Evolutionary conservation across 2,329 filamentous ascomycete species (phyloP), one percentile per base, ranked within the genome.

Genomic region (Xylaria sp.): DNA sequence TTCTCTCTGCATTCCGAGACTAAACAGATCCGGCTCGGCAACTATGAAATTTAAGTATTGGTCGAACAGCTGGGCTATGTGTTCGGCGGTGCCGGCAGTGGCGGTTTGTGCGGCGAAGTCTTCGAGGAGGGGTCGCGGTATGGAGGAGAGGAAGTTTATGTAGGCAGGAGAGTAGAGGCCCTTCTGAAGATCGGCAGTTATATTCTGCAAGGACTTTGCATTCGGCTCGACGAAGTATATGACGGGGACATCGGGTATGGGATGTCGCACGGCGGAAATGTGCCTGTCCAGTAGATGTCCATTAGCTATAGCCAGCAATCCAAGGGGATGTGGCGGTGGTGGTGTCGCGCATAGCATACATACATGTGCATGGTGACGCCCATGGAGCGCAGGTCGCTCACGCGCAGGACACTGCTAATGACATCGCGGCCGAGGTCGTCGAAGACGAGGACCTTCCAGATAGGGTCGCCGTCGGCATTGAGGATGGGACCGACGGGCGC

Each of bases 11-110:
- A 98, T 92, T 10, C 94, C 94, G 68, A 99, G 83, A 76, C 92
- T 97, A 81, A 99, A 99, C 4, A 99, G 84, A 77, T 98, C 95
- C 5, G 95, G 94, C 78, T 99, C 96, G 38, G 92, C 92, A 47
- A 98, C 95, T 69, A 98, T 92, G 76, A 98, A 99, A 80, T 99
- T 98, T 61, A 99, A 85, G 76, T 98, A 98, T 78, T 99, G 96
- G 77, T 99, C 96, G 74, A 90, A 99, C 6, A 99, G 88, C 75
- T 97, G 94, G 1, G 94, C 90, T 69, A 99, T 94, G 74, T 92
- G 89, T 73, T 98, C 95, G 5, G 95, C 90, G 0, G 94, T 97
- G 29, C 90, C 92, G 13, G 93, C 89, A 33, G 91, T 83, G 5
- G 93, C 94, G 11, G 95, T 96, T 77, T 97, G 90, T 17, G 92